Base-by-base conservation (phyloP, 202 grass and related monocot species). In the Eragrostis tef region DNA sequence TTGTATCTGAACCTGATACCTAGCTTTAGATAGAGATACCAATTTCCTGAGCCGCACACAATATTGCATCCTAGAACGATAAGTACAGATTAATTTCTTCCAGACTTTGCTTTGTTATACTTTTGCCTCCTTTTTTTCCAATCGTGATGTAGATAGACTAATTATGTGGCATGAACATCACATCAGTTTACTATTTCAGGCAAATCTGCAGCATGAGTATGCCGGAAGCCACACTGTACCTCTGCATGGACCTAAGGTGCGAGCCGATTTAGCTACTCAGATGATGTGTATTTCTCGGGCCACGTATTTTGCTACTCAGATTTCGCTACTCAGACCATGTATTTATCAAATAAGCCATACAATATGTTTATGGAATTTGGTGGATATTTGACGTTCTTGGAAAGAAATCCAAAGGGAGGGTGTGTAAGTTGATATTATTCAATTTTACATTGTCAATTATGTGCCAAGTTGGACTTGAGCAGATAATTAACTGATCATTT, bases 281-380 rank as follows among this genome's bases (percentile, higher is more conserved):
- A 31, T 31, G 29, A 66, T 96, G 97, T n/a, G n/a, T n/a, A n/a
- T n/a, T n/a, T n/a, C n/a, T n/a, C n/a, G n/a, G n/a, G n/a, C n/a
- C n/a, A n/a, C n/a, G n/a, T n/a, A n/a, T n/a, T n/a, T n/a, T n/a
- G n/a, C n/a, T n/a, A n/a, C n/a, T n/a, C n/a, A n/a, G n/a, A n/a
- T n/a, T n/a, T n/a, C n/a, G n/a, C n/a, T n/a, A n/a, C n/a, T n/a
- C n/a, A 31, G 29, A 3, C 29, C 88, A 92, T 94, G 81, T 94
- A 83, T 84, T 99, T 99, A 89, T 99, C 93, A 27, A 99, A 96
- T 87, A 96, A 94, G 45, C 85, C 85, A 57, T 96, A 89, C 67
- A 71, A 43, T 24, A 83, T 91, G 74, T 94, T 99, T 78, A 76
- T 99, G 89, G 89, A 96, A 72, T 85, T 89, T 71, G 89, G 89